Base-by-base conservation (phyloP, 495 filamentous ascomycete genomes). In the Choiromyces venosus region DNA sequence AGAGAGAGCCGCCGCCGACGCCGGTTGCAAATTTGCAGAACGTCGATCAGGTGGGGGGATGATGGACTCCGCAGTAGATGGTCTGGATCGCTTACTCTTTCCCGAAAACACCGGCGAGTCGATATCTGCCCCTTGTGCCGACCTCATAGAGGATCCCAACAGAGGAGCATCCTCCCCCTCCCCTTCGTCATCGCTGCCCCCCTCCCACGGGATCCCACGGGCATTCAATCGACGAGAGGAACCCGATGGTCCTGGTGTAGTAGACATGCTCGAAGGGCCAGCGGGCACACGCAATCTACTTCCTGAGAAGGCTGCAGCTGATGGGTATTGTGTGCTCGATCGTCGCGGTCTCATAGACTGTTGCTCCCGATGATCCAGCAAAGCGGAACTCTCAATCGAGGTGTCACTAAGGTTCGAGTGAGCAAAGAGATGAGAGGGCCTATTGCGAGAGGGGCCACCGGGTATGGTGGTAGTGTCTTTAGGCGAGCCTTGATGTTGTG, bases 361-460 rank as follows among this genome's bases (percentile, higher is more conserved):
- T 77, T 93, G 92, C 35, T 90, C 88, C 78, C 92, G 92, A 76
- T 96, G 93, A 80, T 96, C 93, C 64, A 96, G 82, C 66, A 96
- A 84, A 5, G 87, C 89, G 77, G 93, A 88, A 79, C 91, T 94
- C 70, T 94, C 93, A 69, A 96, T 83, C 79, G 93, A 96, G 6
- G 91, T 92, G 80, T 85, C 89, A 81, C 93, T 96, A 73, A 89
- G 69, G 80, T 90, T 91, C 8, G 82, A 77, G 37, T 77, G 75
- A 19, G 19, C 65, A 36, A 77, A 77, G 56, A 77, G 69, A 42
- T 70, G 74, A 29, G 52, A 61, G 12, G 52, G 52, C 18, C 52
- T 61, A 25, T 46, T 66, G 9, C 74, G 74, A 18, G 52, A 29
- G 33, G 12, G 25, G 7, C 52, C 25, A 61, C 52, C 52, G 14